phyloP scores from a whole-genome alignment of 176 grass and related monocot species.

The Aegilops longissima region DNA sequence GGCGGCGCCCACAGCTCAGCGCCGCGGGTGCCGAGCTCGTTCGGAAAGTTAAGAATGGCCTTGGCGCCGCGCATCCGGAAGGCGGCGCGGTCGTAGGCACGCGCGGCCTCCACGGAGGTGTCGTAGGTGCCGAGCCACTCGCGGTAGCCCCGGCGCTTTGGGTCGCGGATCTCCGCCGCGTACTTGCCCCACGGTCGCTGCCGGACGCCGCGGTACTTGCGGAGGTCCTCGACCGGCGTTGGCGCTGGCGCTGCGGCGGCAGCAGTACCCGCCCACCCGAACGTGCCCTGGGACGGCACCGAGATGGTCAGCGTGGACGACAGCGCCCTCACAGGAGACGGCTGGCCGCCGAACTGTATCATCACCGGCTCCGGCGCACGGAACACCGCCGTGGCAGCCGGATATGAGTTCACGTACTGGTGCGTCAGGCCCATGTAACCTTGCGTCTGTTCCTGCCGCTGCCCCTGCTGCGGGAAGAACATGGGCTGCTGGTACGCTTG shows the following conservation, averaged over 20 bases:
- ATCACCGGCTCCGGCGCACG: slow-evolving; percentile 33
- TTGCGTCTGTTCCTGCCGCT: not conserved
- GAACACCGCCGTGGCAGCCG: not conserved
- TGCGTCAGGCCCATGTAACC: slow-evolving; percentile 13
- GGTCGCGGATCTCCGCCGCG: slow-evolving; percentile 92
- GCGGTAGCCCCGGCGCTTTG: slow-evolving; percentile 56
- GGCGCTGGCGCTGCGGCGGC: not conserved
- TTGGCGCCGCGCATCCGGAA: slow-evolving; percentile 72
- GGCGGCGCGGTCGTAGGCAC: slow-evolving; percentile 69
- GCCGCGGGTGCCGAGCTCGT: slow-evolving; percentile 55
- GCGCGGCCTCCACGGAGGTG: slow-evolving; percentile 65
- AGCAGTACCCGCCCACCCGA: not conserved
- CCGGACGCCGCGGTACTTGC: slow-evolving; percentile 75
- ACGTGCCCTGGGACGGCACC: slow-evolving; percentile 30
- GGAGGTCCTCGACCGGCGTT: slow-evolving; percentile 17
- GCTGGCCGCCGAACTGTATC: slow-evolving; percentile 36
- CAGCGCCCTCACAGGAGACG: slow-evolving; percentile 14
- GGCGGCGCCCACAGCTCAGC: slow-evolving; percentile 10
- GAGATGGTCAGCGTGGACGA: slow-evolving; percentile 30
- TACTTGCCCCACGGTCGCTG: slow-evolving; percentile 80
- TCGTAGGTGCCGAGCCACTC: slow-evolving; percentile 89
- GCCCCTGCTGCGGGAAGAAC: slow-evolving; percentile 19
- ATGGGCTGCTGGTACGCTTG: slow-evolving; percentile 11
- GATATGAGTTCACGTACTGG: slow-evolving; percentile 7
- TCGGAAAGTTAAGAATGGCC: slow-evolving; percentile 87